phyloP scores from a whole-genome alignment of 768 basidiomycete genomes.

The Pseudohyphozyma bogoriensis region DNA sequence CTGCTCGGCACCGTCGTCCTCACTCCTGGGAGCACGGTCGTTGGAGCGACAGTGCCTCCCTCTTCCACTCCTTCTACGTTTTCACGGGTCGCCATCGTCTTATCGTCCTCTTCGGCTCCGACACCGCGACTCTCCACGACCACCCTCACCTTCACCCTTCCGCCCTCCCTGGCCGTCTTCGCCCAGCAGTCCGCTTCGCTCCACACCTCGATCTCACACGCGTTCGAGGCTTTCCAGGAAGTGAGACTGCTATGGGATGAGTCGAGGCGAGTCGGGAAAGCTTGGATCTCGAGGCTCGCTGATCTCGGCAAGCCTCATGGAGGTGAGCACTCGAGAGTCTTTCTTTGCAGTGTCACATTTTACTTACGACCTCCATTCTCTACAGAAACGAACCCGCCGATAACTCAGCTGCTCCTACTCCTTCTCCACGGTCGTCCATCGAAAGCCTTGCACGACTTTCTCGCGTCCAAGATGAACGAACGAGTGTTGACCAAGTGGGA shows the following conservation, averaged over 20 bases:
- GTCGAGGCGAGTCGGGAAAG: conserved; percentile 18
- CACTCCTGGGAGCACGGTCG: background rate
- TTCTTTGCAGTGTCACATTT: background rate
- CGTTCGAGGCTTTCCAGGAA: conserved; percentile 26
- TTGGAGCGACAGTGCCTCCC: background rate
- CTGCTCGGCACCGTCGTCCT: conserved; percentile 10
- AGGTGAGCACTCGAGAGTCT: conserved; percentile 2
- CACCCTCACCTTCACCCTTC: conserved; percentile 5
- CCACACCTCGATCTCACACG: conserved; percentile 6
- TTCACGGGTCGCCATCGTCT: background rate
- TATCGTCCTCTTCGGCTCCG: background rate
- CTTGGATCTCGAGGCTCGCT: conserved; percentile 23
- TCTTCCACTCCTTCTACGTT: background rate
- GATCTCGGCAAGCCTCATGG: conserved; percentile 20
- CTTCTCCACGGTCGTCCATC: conserved; percentile 29
- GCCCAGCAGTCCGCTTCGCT: conserved; percentile 11
- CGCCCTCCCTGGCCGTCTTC: conserved; percentile 4
- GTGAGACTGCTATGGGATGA: conserved; percentile 27
- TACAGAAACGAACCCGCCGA: background rate
- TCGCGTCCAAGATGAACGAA: conserved; percentile 31
- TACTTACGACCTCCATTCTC: background rate
- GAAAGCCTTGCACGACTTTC: conserved; percentile 26
- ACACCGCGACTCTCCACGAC: background rate
- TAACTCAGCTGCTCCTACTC: conserved; percentile 20
- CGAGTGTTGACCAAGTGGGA: conserved; percentile 33